Base-by-base conservation (phyloP, 129 eudicot genomes). In the Artemisia tridentata region DNA sequence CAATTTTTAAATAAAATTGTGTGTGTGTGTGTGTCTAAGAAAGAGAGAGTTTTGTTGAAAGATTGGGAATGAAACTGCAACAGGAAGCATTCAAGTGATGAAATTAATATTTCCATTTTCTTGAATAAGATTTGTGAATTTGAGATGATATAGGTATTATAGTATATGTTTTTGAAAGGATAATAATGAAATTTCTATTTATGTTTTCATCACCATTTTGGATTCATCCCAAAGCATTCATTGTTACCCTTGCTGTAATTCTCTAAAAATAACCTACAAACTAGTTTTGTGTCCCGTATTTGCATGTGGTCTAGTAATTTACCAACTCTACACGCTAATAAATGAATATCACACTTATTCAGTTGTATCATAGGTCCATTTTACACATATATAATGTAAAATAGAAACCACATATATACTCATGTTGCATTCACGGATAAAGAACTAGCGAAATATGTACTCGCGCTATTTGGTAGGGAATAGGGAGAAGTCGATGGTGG, bases 1-100 rank as follows among this genome's bases (percentile, higher is more conserved):
- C 84, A 82, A 78, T 73, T 68, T 72, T 54, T 54, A 74, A 80
- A 74, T 70, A 45, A 69, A 67, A 23, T 67, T 68, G 81, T 61
- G 81, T 61, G 54, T 14, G 78, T 51, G 75, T 17, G 75, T 55
- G 41, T 7, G 63, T 13, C 34, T 10, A 10, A 20, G 53, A 69
- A 11, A 51, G 46, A 69, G 51, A 67, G 51, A 58, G 62, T 68
- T 19, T 29, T 58, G 63, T 47, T 76, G 80, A 70, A 75, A 13
- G 17, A 51, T 51, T 51, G 55, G 86, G 81, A 82, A 81, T 74
- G 86, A 81, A 83, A 88, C 89, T 73, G 91, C 69, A 57, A 69
- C 85, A 77, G 81, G 56, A 80, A 74, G 87, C 82, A 86, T 89
- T 88, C 81, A 80, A 86, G 65, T 77, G 76, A 77, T 77, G 76